Evolutionary conservation across 176 grass and related monocot species (phyloP).

Genomic region (Avena eriantha): DNA sequence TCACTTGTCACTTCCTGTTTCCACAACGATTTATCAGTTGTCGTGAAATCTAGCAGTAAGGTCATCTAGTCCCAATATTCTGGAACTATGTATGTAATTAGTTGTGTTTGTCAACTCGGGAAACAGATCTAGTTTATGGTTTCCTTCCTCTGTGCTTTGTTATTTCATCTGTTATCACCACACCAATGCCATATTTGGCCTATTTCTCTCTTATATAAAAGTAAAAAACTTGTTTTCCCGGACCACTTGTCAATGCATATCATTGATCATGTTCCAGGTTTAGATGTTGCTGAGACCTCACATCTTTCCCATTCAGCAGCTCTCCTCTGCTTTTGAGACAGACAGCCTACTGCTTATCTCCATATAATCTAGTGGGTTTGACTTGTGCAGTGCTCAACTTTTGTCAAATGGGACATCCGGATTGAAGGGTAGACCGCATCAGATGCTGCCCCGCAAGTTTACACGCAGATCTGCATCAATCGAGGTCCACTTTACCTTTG

Average conservation of each 20-base stretch:
- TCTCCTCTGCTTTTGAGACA: constrained; percentile 30
- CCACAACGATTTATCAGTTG: neutral
- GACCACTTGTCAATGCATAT: neutral
- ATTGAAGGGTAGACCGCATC: constrained; percentile 51
- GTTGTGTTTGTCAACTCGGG: neutral
- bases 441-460: constrained; percentile 54
- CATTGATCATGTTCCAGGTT: constrained; percentile 3
- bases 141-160: neutral
- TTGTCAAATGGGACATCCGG: constrained; percentile 42
- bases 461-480: constrained; percentile 49
- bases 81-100: neutral
- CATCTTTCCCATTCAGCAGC: neutral
- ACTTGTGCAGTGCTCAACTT: constrained; percentile 40
- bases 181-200: neutral
- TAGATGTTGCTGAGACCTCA: neutral
- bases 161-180: neutral
- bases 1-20: neutral
- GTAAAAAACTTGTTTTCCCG: too few species aligned
- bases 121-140: neutral
- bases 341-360: constrained; percentile 8
- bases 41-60: neutral
- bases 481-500: constrained; percentile 34
- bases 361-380: constrained; percentile 49
- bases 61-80: neutral
- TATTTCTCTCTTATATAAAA: too few species aligned